A percentile compares a stretch with the other conserved stretches of the same genome.
These are phyloP conservation scores for Actinomortierella ambigua DNA, from an alignment of 371 early-diverging fungal genomes.

Conservation along the genomic window DNA sequence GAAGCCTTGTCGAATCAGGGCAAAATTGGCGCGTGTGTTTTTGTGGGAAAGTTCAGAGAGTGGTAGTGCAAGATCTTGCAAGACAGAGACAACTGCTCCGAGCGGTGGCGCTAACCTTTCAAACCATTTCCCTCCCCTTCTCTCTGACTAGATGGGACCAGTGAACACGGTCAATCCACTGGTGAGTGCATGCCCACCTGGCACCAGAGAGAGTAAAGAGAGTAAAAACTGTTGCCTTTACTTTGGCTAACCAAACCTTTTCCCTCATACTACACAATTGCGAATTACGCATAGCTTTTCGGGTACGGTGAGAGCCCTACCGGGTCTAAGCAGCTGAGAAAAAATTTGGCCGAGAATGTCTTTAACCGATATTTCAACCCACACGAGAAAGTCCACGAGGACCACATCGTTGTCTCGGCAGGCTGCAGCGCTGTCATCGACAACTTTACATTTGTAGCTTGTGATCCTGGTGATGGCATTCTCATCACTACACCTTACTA, in stretches of 20 bases:
- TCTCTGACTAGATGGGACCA: too few relatives aligned
- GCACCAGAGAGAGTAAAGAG: too few relatives aligned
- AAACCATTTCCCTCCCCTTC: too few relatives aligned
- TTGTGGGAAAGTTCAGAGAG: too few relatives aligned
- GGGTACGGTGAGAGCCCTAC: conserved; percentile 52
- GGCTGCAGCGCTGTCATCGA: conserved; percentile 75
- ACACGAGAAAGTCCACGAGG: conserved; percentile 41
- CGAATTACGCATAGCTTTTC: conserved; percentile 44
- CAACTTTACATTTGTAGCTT: conserved; percentile 60
- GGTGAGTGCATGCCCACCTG: too few relatives aligned
- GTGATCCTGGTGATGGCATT: conserved; percentile 76
- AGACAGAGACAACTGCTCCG: too few relatives aligned
- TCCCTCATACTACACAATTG: conserved; percentile 3
- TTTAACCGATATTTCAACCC: conserved; percentile 68
- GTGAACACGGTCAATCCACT: too few relatives aligned
- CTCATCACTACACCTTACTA: conserved; percentile 78
- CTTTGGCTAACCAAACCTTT: background rate
- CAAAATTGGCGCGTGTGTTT: too few relatives aligned
- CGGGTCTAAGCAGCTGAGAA: conserved; percentile 60
- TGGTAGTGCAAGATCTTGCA: too few relatives aligned
- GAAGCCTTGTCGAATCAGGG: too few relatives aligned
- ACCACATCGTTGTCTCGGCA: conserved; percentile 63
- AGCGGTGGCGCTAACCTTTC: too few relatives aligned
- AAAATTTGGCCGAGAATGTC: conserved; percentile 53
- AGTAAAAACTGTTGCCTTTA: too few relatives aligned